These are phyloP conservation scores for Sanguinoderma infundibulare DNA, from an alignment of 1,284 basidiomycete genomes.

Conservation along the genomic window DNA sequence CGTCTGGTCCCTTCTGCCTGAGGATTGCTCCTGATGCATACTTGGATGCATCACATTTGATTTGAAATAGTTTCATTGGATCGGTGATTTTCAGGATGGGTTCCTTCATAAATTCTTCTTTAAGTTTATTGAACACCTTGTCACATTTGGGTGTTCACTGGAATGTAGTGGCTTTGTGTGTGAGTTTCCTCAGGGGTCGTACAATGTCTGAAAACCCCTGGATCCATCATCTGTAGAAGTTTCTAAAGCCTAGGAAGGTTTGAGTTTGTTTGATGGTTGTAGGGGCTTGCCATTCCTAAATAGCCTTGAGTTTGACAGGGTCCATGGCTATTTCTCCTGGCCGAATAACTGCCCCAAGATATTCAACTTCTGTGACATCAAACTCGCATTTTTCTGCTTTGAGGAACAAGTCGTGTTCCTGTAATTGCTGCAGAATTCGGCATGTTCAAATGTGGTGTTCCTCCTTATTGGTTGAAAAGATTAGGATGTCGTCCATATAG, in stretches of 20 bases:
- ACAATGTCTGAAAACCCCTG: conserved; percentile 30
- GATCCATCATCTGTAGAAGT: conserved; percentile 50
- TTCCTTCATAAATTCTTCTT: conserved; percentile 29
- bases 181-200: conserved; percentile 25
- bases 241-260: conserved; percentile 46
- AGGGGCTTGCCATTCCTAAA: conserved; percentile 41
- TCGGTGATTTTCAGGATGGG: conserved; percentile 28
- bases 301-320: conserved; percentile 38
- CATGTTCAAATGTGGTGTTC: not conserved
- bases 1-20: not conserved
- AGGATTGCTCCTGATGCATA: not conserved
- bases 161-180: conserved; percentile 28
- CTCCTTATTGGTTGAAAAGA: not conserved
- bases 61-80: conserved; percentile 10
- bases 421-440: not conserved
- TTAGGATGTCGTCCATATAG: conserved; percentile 11
- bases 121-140: conserved; percentile 36
- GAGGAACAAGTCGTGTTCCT: not conserved
- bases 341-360: conserved; percentile 41
- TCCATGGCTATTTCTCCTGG: conserved; percentile 40
- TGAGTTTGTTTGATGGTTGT: conserved; percentile 33
- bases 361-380: conserved; percentile 34
- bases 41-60: conserved; percentile 30
- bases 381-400: conserved; percentile 29
- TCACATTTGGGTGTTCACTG: conserved; percentile 22